A percentile compares a stretch with the other conserved stretches of the same genome.
phyloP scores from a whole-genome alignment of 768 basidiomycete species.

The Clitopilus hobsonii region DNA sequence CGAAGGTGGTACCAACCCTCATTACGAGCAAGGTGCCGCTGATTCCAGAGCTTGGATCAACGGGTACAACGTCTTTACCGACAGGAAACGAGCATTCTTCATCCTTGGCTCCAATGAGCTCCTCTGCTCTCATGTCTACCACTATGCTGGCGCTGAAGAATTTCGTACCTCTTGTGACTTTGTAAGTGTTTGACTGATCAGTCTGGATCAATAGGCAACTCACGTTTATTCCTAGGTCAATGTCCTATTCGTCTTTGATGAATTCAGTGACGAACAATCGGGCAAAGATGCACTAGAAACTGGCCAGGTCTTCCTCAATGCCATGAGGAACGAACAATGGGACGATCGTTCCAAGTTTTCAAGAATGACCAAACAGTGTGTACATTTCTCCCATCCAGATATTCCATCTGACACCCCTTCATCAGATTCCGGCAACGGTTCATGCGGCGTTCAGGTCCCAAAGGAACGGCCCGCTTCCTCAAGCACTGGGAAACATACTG shows the following conservation, averaged over 20 bases:
- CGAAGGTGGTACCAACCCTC: slow-evolving; percentile 47
- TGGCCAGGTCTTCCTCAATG: slow-evolving; percentile 46
- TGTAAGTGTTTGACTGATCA: slow-evolving; percentile 23
- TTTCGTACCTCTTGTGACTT: slow-evolving; percentile 62
- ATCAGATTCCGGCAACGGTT: slow-evolving; percentile 52
- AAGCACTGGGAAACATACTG: slow-evolving; percentile 53
- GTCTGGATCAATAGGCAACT: background rate
- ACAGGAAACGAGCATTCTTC: slow-evolving; percentile 61
- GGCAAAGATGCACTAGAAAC: slow-evolving; percentile 50
- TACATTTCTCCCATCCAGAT: slow-evolving; percentile 10
- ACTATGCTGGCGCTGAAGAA: slow-evolving; percentile 51
- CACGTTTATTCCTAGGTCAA: slow-evolving; percentile 36
- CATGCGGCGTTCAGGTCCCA: slow-evolving; percentile 38
- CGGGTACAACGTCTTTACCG: slow-evolving; percentile 52
- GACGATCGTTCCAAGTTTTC: slow-evolving; percentile 54
- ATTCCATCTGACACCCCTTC: slow-evolving; percentile 4
- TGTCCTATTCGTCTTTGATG: slow-evolving; percentile 62
- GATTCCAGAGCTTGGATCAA: slow-evolving; percentile 62
- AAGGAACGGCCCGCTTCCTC: slow-evolving; percentile 43
- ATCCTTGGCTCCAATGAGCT: slow-evolving; percentile 57
- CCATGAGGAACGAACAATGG: slow-evolving; percentile 47
- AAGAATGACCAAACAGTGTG: slow-evolving; percentile 59
- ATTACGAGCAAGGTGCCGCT: slow-evolving; percentile 49
- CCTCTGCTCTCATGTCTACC: slow-evolving; percentile 57
- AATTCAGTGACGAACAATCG: slow-evolving; percentile 63